These are phyloP conservation scores for Gastrolobium villosum DNA, from an alignment of 306 rosid genomes.

Conservation along the genomic window DNA sequence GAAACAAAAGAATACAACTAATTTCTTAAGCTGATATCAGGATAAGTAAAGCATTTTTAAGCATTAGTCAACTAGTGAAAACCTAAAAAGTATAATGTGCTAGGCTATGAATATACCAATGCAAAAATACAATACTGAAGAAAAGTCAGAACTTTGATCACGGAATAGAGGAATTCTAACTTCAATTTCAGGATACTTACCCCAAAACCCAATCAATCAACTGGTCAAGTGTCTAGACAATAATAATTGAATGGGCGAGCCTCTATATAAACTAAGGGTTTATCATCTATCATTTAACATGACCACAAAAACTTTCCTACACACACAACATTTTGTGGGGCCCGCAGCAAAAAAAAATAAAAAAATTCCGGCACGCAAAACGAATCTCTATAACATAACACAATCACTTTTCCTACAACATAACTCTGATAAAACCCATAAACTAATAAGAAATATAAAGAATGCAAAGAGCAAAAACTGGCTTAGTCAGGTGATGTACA, in stretches of 20 bases:
- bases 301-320: no score
- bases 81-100: neutral
- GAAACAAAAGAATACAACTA: neutral
- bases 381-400: no score
- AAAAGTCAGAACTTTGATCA: constrained; percentile 8
- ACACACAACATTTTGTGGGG: no score
- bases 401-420: no score
- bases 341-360: no score
- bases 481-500: constrained; percentile 4
- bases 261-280: no score
- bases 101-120: neutral
- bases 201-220: constrained; percentile 34
- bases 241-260: neutral
- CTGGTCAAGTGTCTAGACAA: constrained; percentile 13
- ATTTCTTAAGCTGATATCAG: constrained; percentile 36
- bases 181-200: constrained; percentile 24
- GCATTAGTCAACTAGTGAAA: neutral
- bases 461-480: constrained; percentile 7
- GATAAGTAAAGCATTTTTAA: constrained; percentile 19
- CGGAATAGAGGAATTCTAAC: constrained; percentile 11
- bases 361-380: no score
- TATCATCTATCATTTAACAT: no score
- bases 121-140: constrained; percentile 11
- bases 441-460: constrained; percentile 33
- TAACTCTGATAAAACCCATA: no score